Base-by-base conservation (phyloP, 2,329 filamentous ascomycete species). In the Ilyonectria destructans region DNA sequence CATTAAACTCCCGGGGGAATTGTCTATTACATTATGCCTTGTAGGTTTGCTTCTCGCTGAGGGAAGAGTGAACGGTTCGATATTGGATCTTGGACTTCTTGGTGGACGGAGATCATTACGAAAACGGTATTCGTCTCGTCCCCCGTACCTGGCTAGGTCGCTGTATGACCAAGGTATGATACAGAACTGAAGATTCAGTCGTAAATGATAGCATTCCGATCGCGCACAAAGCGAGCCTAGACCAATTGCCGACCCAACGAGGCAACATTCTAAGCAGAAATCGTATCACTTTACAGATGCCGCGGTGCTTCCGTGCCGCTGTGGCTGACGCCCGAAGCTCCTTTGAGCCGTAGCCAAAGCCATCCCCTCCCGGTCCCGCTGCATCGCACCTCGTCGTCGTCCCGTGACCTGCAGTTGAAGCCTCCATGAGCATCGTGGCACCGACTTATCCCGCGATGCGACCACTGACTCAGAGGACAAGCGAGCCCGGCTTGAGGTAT, bases 61-160 rank as follows among this genome's bases (percentile, higher is more conserved):
- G 51, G 46, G 65, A 58, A 59, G 45, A 61, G 60, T 56, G n/a
- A 65, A 75, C 62, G 69, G 67, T 67, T 69, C 65, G 69, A 67
- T 46, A 62, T 69, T 65, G 56, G 57, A 48, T 68, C 69, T 65
- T 68, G 62, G 64, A 69, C 60, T 63, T 70, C 65, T 70, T 43
- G 67, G 58, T 71, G 31, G 60, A 51, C 29, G 56, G 31, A 35
- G 62, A 54, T 23, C 26, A 6, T 40, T 43, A 65, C 29, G 21
- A 65, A 55, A 59, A 19, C 15, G 45, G 48, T 17, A 31, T 35
- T 37, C n/a, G 46, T 58, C 21, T 54, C 37, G 56, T 21, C 33
- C 17, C 48, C 17, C 31, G 49, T 60, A n/a, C 54, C 43, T 57
- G 52, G 43, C 9, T 23, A 40, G 37, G 15, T 19, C 52, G 15